A percentile compares a stretch with the other conserved stretches of the same genome.
These are phyloP conservation scores for Discostella stelligeroides DNA, from an alignment of 108 stramenopile species.

Conservation along the genomic window DNA sequence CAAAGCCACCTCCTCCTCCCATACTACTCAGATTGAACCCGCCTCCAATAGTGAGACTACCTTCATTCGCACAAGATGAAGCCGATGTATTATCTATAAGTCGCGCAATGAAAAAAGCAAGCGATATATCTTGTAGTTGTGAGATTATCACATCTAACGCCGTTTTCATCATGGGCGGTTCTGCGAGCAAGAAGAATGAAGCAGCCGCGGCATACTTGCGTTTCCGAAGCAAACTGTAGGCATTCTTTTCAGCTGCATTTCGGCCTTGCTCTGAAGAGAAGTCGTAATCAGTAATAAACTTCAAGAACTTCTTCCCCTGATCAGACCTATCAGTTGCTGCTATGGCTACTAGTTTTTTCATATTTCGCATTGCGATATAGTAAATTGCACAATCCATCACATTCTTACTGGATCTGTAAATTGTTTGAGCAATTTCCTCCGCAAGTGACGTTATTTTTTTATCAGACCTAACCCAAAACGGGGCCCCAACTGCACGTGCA, in stretches of 20 bases:
- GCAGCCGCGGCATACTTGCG: conserved; percentile 71
- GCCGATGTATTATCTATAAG: conserved; percentile 56
- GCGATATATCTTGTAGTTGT: conserved; percentile 73
- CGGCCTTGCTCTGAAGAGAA: conserved; percentile 73
- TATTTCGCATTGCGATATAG: conserved; percentile 73
- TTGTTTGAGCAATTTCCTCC: conserved; percentile 82
- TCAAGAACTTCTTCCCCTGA: conserved; percentile 78
- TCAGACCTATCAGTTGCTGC: conserved; percentile 75
- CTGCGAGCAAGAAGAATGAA: conserved; percentile 81
- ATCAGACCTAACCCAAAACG: conserved; percentile 88
- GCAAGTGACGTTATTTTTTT: conserved; percentile 56
- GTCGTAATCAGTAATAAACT: conserved; percentile 70
- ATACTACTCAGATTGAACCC: conserved; percentile 57
- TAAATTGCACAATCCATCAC: conserved; percentile 82
- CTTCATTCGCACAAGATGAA: conserved; percentile 8
- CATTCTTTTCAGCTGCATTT: conserved; percentile 87
- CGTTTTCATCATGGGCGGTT: conserved; percentile 80
- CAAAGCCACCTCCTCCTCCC: conserved; percentile 85
- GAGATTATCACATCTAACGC: conserved; percentile 74
- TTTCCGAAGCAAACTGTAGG: conserved; percentile 81
- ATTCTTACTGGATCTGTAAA: conserved; percentile 67
- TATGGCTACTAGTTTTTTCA: conserved; percentile 65
- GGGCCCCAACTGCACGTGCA: conserved; percentile 61
- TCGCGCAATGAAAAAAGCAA: conserved; percentile 82
- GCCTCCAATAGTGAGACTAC: conserved; percentile 43